phyloP scores from a whole-genome alignment of 2,329 filamentous ascomycete species.

The Neonectria hederae region DNA sequence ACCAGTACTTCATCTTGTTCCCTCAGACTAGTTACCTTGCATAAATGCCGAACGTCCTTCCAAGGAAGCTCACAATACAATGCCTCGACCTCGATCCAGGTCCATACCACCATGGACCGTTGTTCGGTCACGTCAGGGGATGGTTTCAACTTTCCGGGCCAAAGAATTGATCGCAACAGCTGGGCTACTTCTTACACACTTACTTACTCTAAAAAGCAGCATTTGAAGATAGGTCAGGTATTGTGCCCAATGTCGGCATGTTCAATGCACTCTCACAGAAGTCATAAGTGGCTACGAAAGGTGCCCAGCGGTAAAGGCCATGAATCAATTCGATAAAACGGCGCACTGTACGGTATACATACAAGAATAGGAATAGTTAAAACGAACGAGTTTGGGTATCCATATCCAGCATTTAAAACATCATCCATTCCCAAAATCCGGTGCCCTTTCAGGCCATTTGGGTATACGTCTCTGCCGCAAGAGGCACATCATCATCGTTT shows the following conservation, averaged over 20 bases:
- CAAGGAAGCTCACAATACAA: too few species aligned
- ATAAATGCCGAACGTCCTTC: too few species aligned
- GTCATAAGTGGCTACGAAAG: too few species aligned
- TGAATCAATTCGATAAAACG: background rate
- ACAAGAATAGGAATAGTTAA: constrained; percentile 10
- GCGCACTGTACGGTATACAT: background rate
- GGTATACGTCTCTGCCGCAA: constrained; percentile 31
- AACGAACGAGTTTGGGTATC: constrained; percentile 37
- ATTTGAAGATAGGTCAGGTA: background rate
- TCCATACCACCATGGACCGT: too few species aligned
- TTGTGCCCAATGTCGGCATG: background rate
- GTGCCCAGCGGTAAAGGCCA: background rate
- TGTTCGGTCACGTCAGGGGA: too few species aligned
- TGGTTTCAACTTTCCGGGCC: too few species aligned
- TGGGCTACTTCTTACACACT: too few species aligned
- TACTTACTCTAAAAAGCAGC: too few species aligned
- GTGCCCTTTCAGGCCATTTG: constrained; percentile 22
- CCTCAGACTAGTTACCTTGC: too few species aligned
- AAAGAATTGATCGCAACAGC: too few species aligned
- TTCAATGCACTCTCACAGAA: background rate
- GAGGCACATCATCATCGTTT: constrained; percentile 14
- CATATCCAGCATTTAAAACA: constrained; percentile 9
- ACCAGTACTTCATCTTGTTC: too few species aligned
- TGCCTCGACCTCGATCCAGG: too few species aligned
- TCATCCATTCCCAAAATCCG: constrained; percentile 14